These are phyloP conservation scores for Penicillium mononematosum DNA, from an alignment of 495 filamentous ascomycete genomes.

Conservation along the genomic window DNA sequence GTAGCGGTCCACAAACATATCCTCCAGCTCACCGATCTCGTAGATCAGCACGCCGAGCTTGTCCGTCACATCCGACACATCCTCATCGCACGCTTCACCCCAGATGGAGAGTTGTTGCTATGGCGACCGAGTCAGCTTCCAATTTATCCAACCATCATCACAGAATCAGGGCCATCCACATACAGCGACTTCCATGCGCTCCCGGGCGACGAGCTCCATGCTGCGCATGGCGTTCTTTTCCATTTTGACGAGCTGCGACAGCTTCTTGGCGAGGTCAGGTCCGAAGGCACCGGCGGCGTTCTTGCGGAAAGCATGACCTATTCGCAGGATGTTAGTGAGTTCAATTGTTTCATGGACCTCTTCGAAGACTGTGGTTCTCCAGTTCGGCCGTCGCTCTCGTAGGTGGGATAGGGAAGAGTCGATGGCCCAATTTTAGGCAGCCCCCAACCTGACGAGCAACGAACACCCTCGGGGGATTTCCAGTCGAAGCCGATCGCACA, in stretches of 20 bases:
- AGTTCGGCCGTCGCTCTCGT: not conserved
- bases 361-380: no score
- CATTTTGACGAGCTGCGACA: slow-evolving; percentile 98
- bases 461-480: not conserved
- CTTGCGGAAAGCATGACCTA: slow-evolving; percentile 92
- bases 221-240: slow-evolving; percentile 99
- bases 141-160: not conserved
- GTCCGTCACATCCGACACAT: slow-evolving; percentile 98
- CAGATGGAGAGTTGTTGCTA: slow-evolving; percentile 98
- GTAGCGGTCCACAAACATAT: slow-evolving; percentile 96
- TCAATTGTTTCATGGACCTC: not conserved
- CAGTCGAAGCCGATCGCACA: not conserved
- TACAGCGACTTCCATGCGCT: slow-evolving; percentile 98
- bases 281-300: slow-evolving; percentile 91
- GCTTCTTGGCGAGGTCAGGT: slow-evolving; percentile 94
- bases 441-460: slow-evolving; percentile 2
- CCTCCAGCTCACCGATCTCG: slow-evolving; percentile 97
- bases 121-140: slow-evolving; percentile 13
- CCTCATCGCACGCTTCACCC: slow-evolving; percentile 95
- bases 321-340: slow-evolving; percentile 28
- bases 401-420: not conserved
- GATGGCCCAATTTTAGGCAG: slow-evolving; percentile 21
- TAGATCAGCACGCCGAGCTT: slow-evolving; percentile 97
- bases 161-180: slow-evolving; percentile 25
- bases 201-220: slow-evolving; percentile 89